These are phyloP conservation scores for Amanita rubescens DNA, from an alignment of 768 basidiomycete species.

Conservation along the genomic window DNA sequence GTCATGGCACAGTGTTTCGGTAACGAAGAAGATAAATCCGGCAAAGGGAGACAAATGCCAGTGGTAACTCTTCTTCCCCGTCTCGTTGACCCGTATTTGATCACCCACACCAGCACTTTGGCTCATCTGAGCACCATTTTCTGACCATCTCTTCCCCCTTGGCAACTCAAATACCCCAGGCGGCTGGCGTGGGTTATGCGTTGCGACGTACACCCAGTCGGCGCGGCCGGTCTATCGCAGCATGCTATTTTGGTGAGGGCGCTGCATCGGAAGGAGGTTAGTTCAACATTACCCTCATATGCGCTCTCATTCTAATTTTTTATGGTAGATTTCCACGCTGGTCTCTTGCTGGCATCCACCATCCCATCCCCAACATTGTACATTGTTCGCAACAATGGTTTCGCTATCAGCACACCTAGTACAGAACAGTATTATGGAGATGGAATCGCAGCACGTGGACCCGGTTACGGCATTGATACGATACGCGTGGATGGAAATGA, in stretches of 20 bases:
- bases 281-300: constrained; percentile 8
- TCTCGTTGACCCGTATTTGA: neutral
- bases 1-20: constrained; percentile 92
- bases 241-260: constrained; percentile 90
- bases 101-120: constrained; percentile 57
- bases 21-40: constrained; percentile 68
- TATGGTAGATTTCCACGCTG: constrained; percentile 81
- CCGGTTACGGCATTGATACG: constrained; percentile 88
- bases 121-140: constrained; percentile 77
- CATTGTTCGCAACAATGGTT: constrained; percentile 80
- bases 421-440: constrained; percentile 89
- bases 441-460: constrained; percentile 86
- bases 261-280: constrained; percentile 83
- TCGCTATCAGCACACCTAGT: constrained; percentile 90
- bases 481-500: constrained; percentile 94
- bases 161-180: constrained; percentile 92
- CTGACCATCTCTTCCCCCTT: constrained; percentile 92
- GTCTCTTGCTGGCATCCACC: constrained; percentile 72
- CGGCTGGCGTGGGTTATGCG: constrained; percentile 88
- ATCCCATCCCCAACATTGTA: constrained; percentile 69
- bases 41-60: constrained; percentile 91
- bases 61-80: constrained; percentile 46
- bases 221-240: constrained; percentile 67
- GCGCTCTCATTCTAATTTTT: constrained; percentile 6
- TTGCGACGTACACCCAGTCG: constrained; percentile 70